Conservation (phyloP, 139 green algal genomes). For the Raphidocelis subcapitata region DNA sequence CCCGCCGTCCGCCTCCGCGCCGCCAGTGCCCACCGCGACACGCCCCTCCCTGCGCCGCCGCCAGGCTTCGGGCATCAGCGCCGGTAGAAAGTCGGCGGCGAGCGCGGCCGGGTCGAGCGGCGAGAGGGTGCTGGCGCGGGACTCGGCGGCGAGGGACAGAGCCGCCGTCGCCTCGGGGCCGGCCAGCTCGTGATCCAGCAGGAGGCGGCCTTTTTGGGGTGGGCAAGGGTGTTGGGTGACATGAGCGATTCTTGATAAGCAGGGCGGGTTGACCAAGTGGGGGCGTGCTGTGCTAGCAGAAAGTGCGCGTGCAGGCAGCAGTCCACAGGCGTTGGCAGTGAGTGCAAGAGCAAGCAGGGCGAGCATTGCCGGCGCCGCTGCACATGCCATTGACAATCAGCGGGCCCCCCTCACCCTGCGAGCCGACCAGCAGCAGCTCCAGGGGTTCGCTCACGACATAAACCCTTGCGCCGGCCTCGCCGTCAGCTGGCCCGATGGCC, state of each 20-base stretch:
- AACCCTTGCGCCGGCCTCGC: neutral
- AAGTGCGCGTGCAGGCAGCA: too few relatives aligned
- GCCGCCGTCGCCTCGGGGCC: constrained; percentile 21
- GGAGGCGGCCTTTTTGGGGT: constrained; percentile 20
- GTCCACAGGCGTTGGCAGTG: too few relatives aligned
- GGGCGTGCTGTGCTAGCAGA: too few relatives aligned
- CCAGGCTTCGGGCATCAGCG: constrained; percentile 27
- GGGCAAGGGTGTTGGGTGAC: too few relatives aligned
- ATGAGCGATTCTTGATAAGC: too few relatives aligned
- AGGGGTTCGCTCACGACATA: constrained; percentile 27
- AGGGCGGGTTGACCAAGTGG: too few relatives aligned
- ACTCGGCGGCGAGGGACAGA: constrained; percentile 27
- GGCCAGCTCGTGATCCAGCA: constrained; percentile 31
- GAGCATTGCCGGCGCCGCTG: too few relatives aligned
- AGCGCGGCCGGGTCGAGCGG: constrained; percentile 26
- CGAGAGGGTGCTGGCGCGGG: constrained; percentile 24
- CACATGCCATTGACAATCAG: too few relatives aligned
- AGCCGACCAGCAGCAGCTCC: constrained; percentile 35
- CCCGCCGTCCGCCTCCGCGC: neutral
- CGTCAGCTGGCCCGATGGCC: neutral
- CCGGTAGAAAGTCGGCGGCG: constrained; percentile 26
- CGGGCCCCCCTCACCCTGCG: constrained; percentile 25
- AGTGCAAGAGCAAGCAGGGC: too few relatives aligned
- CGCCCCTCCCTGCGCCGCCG: too few relatives aligned
- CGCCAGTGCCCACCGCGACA: neutral